A percentile compares a stretch with the other conserved stretches of the same genome.
Conservation (phyloP, 2,329 filamentous ascomycete genomes). For the Neofusicoccum sp. region DNA sequence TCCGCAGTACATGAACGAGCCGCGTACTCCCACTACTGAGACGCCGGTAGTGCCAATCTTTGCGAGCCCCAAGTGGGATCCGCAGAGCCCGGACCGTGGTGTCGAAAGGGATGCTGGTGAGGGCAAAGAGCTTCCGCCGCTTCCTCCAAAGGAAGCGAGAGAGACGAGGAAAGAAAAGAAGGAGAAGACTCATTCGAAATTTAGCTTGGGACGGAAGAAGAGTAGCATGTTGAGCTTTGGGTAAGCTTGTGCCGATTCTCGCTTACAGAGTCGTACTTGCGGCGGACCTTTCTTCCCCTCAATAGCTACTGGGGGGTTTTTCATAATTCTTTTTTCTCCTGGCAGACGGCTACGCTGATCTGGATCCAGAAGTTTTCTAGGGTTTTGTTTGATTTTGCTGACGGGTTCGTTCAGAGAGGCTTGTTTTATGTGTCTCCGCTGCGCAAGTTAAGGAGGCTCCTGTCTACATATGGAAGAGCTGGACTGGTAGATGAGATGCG, state of each 20-base stretch:
- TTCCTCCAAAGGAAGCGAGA: conserved; percentile 23
- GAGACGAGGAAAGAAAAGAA: conserved; percentile 47
- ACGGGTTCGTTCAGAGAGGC: neutral
- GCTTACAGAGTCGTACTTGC: neutral
- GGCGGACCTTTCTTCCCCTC: too few species aligned
- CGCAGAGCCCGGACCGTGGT: neutral
- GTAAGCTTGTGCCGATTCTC: neutral
- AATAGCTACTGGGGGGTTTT: neutral
- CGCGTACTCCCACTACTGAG: neutral
- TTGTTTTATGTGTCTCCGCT: neutral
- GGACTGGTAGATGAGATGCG: too few species aligned
- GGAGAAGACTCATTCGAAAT: conserved; percentile 55
- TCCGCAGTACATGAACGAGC: conserved; percentile 6
- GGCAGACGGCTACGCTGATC: conserved; percentile 5
- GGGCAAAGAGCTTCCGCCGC: conserved; percentile 16
- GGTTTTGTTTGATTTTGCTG: neutral
- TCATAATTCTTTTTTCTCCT: neutral
- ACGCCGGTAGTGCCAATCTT: neutral
- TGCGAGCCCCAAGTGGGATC: conserved; percentile 4
- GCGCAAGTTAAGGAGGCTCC: too few species aligned
- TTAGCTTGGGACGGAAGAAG: conserved; percentile 71
- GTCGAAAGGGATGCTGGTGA: conserved; percentile 9
- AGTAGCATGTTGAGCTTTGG: conserved; percentile 15
- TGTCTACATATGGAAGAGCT: too few species aligned
- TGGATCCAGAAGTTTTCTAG: too few species aligned